A percentile compares a stretch with the other conserved stretches of the same genome.
Conservation (phyloP, 2,329 filamentous ascomycete species). For the Curvularia sp. region DNA sequence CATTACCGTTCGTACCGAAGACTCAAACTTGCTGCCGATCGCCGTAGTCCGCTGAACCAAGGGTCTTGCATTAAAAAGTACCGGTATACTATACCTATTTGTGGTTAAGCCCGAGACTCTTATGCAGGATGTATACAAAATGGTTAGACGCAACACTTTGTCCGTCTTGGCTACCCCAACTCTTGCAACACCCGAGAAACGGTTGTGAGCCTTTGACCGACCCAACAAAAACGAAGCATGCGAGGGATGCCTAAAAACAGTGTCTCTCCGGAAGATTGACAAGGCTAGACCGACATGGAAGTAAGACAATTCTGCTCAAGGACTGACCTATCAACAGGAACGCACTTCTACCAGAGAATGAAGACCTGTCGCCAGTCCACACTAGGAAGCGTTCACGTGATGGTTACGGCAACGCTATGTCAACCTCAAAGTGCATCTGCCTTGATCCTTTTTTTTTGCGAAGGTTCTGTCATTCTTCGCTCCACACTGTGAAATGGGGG, state of each 20-base stretch:
- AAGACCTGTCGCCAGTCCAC: no score
- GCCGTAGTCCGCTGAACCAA: neutral
- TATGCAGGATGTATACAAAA: conserved; percentile 1
- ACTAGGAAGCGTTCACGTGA: neutral
- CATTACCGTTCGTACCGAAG: neutral
- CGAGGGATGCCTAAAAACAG: neutral
- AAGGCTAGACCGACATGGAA: neutral
- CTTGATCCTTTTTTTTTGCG: no score
- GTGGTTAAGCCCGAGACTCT: neutral
- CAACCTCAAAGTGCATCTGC: neutral
- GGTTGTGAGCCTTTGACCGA: neutral
- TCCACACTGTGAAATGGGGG: neutral
- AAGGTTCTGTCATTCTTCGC: neutral
- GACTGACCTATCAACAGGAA: neutral
- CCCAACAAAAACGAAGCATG: neutral
- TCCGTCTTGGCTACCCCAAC: neutral
- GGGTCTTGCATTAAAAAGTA: neutral
- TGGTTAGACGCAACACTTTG: neutral
- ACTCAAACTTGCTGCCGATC: neutral
- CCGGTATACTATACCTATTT: neutral
- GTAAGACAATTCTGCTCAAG: neutral
- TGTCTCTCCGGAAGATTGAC: neutral
- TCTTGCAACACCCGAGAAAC: neutral
- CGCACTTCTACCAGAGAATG: neutral
- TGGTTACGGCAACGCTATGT: neutral